Base-by-base conservation (phyloP, 306 rosid species). In the Cicer cuneatum region DNA sequence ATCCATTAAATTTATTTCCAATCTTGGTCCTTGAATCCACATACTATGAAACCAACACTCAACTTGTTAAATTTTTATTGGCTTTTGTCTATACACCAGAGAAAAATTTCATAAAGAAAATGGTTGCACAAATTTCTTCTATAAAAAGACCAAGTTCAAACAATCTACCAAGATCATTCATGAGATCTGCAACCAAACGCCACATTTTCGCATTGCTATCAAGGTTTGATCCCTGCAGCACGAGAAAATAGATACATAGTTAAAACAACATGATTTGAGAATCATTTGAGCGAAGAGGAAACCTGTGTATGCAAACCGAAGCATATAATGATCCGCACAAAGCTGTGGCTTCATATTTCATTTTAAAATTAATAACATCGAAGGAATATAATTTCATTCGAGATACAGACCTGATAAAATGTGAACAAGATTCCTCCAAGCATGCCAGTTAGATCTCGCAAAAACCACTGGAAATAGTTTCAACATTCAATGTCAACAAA, bases 381-480 rank as follows among this genome's bases (percentile, higher is more conserved):
- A 51, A 46, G 39, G 57, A 82, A 15, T 6, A 62, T 9, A 40
- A 10, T 66, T 35, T 33, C 51, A 21, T 16, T 37, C 49, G 53
- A 73, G 73, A 53, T 18, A 53, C 68, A 45, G 38, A 94, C 98
- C 98, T 94, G 98, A 81, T 91, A 94, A 81, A 88, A 90, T 68
- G 98, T 92, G 90, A 94, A 94, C 66, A 94, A 78, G 84, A 94
- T 94, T 57, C 97, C 97, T 85, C 98, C 98, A 78, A 94, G 84
- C 98, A 94, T 94, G 83, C 98, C 98, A 53, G 97, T 90, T 54
- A 94, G 81, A 74, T 94, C 98, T 87, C 98, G 91, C 86, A 94
- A 85, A 86, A 94, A 94, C 98, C 98, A 94, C 97, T 94, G 96
- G 41, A 83, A 85, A 77, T 37, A 84, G 47, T 75, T 66, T 65